Conservation (phyloP, 345 rosid species). For the Camelina sativa region DNA sequence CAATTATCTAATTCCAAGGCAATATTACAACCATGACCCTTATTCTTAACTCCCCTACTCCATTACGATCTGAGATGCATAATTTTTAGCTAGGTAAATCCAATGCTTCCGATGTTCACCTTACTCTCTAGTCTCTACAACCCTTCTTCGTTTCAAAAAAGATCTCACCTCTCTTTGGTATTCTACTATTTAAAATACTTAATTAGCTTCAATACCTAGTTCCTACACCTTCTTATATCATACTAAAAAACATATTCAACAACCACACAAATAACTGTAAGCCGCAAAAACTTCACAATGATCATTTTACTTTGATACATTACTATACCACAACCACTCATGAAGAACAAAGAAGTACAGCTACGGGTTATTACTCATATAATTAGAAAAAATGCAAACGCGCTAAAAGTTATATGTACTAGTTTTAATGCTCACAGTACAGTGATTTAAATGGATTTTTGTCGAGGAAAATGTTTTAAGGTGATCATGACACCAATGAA, state of each 20-base stretch:
- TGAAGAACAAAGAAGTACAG: no score
- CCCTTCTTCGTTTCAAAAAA: neutral
- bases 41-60: neutral
- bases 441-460: conserved; percentile 5
- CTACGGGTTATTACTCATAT: no score
- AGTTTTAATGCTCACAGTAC: conserved; percentile 16
- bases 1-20: neutral
- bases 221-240: neutral
- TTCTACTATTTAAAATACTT: neutral
- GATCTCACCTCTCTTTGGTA: conserved; percentile 13
- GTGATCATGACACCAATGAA: neutral
- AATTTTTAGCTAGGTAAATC: neutral
- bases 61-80: conserved; percentile 22
- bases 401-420: neutral
- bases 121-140: conserved; percentile 1
- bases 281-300: conserved; percentile 8
- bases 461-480: no score
- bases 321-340: no score
- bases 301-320: no score
- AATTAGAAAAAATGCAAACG: no score
- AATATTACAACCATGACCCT: conserved; percentile 5
- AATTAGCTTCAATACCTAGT: neutral
- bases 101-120: conserved; percentile 1
- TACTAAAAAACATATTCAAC: conserved; percentile 11
- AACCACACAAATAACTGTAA: conserved; percentile 1